Percentiles rank a stretch among this genome's conserved stretches.
Conservation (phyloP, 2,329 filamentous ascomycete species). For the Colletotrichum sp. region DNA sequence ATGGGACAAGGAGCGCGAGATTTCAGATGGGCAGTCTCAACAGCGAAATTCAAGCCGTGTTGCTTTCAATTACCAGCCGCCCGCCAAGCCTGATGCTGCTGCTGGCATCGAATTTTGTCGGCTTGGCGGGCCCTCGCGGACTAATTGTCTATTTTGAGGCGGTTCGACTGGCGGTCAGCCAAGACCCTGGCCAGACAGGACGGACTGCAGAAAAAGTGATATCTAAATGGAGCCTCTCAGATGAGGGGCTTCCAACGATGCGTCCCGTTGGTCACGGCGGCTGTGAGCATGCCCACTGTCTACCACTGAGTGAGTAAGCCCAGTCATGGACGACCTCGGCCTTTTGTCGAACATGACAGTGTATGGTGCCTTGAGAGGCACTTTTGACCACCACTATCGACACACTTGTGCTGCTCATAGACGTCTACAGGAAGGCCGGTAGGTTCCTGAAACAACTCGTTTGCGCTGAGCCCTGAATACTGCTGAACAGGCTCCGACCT, state of each 20-base stretch:
- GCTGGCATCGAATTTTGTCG: not conserved
- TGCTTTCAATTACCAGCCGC: not conserved
- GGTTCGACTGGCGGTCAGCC: slow-evolving; percentile 2
- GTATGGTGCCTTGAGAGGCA: not conserved
- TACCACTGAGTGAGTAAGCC: not conserved
- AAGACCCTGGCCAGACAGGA: not conserved
- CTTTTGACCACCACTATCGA: not conserved
- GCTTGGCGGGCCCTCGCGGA: not conserved
- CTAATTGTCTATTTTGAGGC: not conserved
- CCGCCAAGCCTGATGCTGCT: not conserved
- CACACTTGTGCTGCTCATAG: not conserved
- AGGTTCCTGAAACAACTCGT: slow-evolving; percentile 11
- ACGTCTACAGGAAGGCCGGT: not conserved
- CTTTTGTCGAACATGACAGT: not conserved
- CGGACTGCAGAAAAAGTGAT: not conserved
- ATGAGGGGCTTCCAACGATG: not conserved
- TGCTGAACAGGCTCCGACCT: not conserved
- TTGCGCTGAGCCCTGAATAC: not conserved
- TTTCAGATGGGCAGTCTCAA: slow-evolving; percentile 5
- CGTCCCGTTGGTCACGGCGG: not conserved
- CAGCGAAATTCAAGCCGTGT: slow-evolving; percentile 16
- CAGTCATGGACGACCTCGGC: not conserved
- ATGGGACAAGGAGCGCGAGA: not conserved
- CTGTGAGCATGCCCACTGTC: not conserved
- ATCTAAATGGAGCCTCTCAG: not conserved